Evolutionary conservation across 2,329 filamentous ascomycete genomes (phyloP), one percentile per base, ranked within the genome.

Genomic region (Aphanocladium album): DNA sequence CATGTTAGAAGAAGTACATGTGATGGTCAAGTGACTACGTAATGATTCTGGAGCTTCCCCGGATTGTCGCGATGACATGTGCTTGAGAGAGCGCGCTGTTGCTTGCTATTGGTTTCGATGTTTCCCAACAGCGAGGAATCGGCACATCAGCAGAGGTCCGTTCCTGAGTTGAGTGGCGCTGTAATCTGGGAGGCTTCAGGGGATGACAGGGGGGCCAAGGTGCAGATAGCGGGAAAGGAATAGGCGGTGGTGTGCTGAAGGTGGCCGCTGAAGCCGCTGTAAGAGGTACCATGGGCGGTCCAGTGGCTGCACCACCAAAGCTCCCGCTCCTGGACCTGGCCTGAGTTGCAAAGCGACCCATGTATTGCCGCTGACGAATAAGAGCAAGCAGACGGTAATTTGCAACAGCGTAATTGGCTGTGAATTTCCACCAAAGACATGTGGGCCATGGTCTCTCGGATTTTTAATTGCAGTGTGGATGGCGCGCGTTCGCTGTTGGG

Each of bases 391-490:
- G 25, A 43, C 56, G 35, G 56, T 51, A 21, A 58, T 58, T 58
- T 58, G 33, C 46, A 7, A 17, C 11, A 7, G 11, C 2, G n/a
- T 33, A 17, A 58, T 58, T 58, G 56, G 56, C 35, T 35, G 25
- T 46, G 8, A 16, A 5, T 30, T 30, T 9, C 30, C 30, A 30
- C 46, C n/a, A 51, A n/a, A 50, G 56, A 58, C 56, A 30, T 43
- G 56, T 58, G 56, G 56, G 23, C 46, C 33, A 41, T n/a, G n/a
- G 23, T 23, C 56, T 11, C 46, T 30, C 23, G n/a, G 46, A 30
- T 35, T 43, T 57, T 57, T 58, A n/a, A 58, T 58, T 58, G 56
- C 56, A 51, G 5, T 47, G 43, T 57, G 51, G 51, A 54, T 54
- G 37, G 52, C 19, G 23, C 19, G 23, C 25, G 39, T 14, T 33